Base-by-base conservation (phyloP, 805 yeast species). In the Scheffersomyces lignosus region DNA sequence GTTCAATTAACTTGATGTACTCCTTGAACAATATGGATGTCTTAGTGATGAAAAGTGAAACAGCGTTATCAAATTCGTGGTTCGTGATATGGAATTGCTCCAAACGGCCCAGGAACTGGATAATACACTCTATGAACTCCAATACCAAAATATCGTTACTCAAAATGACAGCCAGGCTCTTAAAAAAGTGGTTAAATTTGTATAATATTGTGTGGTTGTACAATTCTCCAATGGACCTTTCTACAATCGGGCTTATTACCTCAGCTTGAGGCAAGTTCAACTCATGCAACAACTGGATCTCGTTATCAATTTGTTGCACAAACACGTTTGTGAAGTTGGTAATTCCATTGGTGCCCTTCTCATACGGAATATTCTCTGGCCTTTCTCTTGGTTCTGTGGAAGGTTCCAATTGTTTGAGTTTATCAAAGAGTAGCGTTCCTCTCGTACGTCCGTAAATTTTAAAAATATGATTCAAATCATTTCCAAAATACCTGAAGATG, bases 281-380 rank as follows among this genome's bases (percentile, higher is more conserved):
- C 8, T 71, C 76, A 29, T 66, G 59, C 29, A 75, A 45, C 38
- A 81, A 58, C 3, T 73, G 69, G 36, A 60, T 53, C 48, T 80
- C 85, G 34, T 71, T 71, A n/a, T 70, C 63, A 14, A 80, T 64
- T 33, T 71, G 63, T 5, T 71, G 70, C 15, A 72, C 52, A 5
- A 81, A 51, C 2, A 80, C 82, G 29, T 72, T 75, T 7, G 78
- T 70, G 52, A 78, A 82, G 29, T 58, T 58, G 7, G 62, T 63
- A 23, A 84, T 71, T 6, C 87, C 84, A 56, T 73, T 79, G 34
- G 75, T 71, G 3, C 81, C 87, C 54, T 70, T 77, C 52, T 76
- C 81, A 57, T 76, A 85, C 1, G 78, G 83, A 8, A 64, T 69
- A 29, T 51, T 54, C 9, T 51, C 39, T 3, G 41, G 45, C 4